Evolutionary conservation across 2,329 filamentous ascomycete species (phyloP).

Genomic region (Tolypocladium nubicola): DNA sequence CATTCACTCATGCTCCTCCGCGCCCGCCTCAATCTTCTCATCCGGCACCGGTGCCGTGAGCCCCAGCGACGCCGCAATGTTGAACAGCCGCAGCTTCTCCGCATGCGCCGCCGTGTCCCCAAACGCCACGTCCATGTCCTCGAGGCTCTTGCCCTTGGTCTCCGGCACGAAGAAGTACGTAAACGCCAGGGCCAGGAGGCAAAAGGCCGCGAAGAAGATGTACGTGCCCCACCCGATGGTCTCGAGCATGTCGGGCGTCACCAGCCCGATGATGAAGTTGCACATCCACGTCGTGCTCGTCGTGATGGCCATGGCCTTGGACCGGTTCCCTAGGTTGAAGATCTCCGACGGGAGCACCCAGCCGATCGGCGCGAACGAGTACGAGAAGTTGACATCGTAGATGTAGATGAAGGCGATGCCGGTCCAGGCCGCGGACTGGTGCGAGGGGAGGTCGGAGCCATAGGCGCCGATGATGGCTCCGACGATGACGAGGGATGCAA

Average conservation of each 20-base stretch:
- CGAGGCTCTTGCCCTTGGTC: conserved; percentile 42
- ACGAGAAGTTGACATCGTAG: conserved; percentile 51
- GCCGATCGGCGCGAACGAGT: conserved; percentile 52
- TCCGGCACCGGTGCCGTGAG: conserved; percentile 11
- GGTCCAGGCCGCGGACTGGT: conserved; percentile 33
- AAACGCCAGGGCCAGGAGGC: conserved; percentile 36
- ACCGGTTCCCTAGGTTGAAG: conserved; percentile 44
- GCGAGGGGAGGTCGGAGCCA: conserved; percentile 16
- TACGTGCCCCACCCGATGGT: conserved; percentile 42
- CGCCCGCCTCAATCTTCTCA: conserved; percentile 7
- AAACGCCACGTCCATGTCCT: conserved; percentile 44
- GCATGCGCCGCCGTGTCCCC: conserved; percentile 25
- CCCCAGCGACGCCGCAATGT: conserved; percentile 15
- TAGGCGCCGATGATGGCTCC: conserved; percentile 37
- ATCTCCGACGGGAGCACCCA: conserved; percentile 58
- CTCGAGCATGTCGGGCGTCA: conserved; percentile 37
- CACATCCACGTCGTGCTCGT: conserved; percentile 34
- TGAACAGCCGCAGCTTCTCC: conserved; percentile 18
- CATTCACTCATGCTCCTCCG: not conserved
- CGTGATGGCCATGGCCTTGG: conserved; percentile 50
- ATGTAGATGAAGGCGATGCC: conserved; percentile 57
- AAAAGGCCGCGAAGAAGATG: conserved; percentile 49
- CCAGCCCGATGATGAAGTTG: conserved; percentile 24
- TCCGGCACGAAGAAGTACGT: conserved; percentile 47
- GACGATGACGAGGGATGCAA: conserved; percentile 44